These are phyloP conservation scores for Spathaspora gorwiae DNA, from an alignment of 805 yeast species.

Conservation along the genomic window DNA sequence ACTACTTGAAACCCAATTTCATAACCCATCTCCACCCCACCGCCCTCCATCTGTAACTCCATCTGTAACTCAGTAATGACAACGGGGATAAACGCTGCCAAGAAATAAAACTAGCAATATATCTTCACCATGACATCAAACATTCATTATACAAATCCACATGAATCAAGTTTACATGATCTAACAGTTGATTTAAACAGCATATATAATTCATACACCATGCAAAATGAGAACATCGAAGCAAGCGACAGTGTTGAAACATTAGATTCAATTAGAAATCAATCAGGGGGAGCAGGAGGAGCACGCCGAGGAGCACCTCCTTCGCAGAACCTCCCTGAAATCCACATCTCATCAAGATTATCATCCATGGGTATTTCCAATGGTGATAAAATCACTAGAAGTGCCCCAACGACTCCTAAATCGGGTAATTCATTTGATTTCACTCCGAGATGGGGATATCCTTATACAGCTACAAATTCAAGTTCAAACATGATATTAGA, in stretches of 20 bases:
- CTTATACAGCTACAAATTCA: constrained; percentile 26
- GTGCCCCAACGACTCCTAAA: constrained; percentile 30
- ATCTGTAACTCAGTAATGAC: background rate
- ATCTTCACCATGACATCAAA: background rate
- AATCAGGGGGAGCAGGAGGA: constrained; percentile 7
- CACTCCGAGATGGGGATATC: constrained; percentile 11
- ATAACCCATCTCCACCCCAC: too few relatives aligned
- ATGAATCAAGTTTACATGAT: constrained; percentile 13
- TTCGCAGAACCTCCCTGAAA: constrained; percentile 5
- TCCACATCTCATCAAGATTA: constrained; percentile 22
- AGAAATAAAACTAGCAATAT: background rate
- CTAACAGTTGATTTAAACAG: constrained; percentile 20
- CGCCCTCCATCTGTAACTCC: too few relatives aligned
- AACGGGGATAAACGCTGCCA: too few relatives aligned
- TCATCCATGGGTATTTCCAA: constrained; percentile 16
- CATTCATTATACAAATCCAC: background rate
- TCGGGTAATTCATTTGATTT: constrained; percentile 29
- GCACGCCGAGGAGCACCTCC: background rate
- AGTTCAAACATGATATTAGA: constrained; percentile 34
- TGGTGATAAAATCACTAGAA: constrained; percentile 10
- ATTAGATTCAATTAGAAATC: constrained; percentile 21
- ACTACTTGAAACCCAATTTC: too few relatives aligned
- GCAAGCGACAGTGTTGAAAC: constrained; percentile 19
- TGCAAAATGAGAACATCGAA: background rate
- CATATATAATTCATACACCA: constrained; percentile 19